phyloP scores from a whole-genome alignment of 495 filamentous ascomycete species.

The Daldinia bambusicola region DNA sequence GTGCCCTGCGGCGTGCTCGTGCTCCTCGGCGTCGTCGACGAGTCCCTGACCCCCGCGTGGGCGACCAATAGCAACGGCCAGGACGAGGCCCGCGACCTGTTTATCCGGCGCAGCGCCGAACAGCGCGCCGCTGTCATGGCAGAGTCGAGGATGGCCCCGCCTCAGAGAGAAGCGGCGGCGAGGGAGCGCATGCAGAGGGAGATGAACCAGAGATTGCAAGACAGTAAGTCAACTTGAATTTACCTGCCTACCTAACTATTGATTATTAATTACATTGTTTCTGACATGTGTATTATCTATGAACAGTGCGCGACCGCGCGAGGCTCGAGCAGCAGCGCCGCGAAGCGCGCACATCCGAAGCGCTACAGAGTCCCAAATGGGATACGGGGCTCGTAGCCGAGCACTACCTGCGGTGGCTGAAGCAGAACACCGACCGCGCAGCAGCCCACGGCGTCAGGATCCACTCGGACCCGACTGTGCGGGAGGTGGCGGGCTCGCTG shows the following conservation, averaged over 20 bases:
- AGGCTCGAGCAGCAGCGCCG: constrained; percentile 53
- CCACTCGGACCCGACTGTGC: constrained; percentile 38
- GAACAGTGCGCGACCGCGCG: constrained; percentile 51
- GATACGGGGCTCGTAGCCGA: constrained; percentile 62
- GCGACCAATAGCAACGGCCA: constrained; percentile 55
- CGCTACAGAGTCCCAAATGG: constrained; percentile 66
- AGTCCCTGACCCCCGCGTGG: constrained; percentile 67
- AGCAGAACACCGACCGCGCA: constrained; percentile 35
- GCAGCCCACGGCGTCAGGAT: constrained; percentile 8
- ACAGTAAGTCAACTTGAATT: constrained; percentile 44
- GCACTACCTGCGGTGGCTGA: constrained; percentile 60
- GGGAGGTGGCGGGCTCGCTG: constrained; percentile 60
- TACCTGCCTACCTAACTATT: too few species aligned
- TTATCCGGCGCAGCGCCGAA: constrained; percentile 52
- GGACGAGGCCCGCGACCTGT: constrained; percentile 52
- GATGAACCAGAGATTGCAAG: constrained; percentile 52
- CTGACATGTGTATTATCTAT: background rate
- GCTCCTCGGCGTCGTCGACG: constrained; percentile 61
- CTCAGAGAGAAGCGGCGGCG: constrained; percentile 56
- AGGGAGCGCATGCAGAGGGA: constrained; percentile 51
- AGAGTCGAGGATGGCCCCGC: constrained; percentile 59
- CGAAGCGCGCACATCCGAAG: constrained; percentile 61
- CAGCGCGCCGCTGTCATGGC: constrained; percentile 53
- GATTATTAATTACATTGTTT: too few species aligned
- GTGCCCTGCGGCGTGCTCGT: constrained; percentile 73